Percentiles rank a stretch among this genome's conserved stretches.
Conservation (phyloP, 2,329 filamentous ascomycete species). For the Exophiala dermatitidis region DNA sequence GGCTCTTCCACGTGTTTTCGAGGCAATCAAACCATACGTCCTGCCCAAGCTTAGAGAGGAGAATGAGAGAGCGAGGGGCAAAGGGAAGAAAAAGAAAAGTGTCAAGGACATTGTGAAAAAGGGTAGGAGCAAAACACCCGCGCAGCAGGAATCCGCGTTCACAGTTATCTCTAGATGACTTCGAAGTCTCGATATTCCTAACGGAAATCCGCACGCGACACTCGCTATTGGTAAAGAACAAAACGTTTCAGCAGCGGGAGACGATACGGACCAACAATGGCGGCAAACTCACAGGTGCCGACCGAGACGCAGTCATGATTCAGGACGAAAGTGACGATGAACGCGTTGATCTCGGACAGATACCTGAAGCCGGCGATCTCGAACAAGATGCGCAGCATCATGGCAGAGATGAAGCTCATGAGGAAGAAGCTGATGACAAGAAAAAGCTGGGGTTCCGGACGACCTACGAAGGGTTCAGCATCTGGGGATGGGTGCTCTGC, state of each 20-base stretch:
- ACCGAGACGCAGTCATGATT: conserved; percentile 41
- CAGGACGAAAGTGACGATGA: conserved; percentile 58
- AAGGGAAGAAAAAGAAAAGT: conserved; percentile 65
- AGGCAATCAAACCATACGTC: conserved; percentile 75
- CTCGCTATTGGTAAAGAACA: conserved; percentile 77
- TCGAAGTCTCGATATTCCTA: conserved; percentile 89
- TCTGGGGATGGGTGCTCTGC: conserved; percentile 88
- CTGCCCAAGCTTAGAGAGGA: conserved; percentile 88
- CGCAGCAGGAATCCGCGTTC: not conserved
- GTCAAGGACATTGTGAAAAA: conserved; percentile 82
- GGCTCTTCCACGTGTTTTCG: conserved; percentile 73
- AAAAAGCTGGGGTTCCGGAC: conserved; percentile 85
- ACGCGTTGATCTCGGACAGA: conserved; percentile 26
- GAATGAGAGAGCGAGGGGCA: conserved; percentile 51
- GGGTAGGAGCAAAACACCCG: conserved; percentile 48
- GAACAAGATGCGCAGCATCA: conserved; percentile 12
- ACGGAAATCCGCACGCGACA: conserved; percentile 80
- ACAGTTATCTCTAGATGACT: conserved; percentile 60
- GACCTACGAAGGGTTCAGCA: conserved; percentile 89
- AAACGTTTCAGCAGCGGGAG: conserved; percentile 59
- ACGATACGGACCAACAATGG: conserved; percentile 51
- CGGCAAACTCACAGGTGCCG: conserved; percentile 49
- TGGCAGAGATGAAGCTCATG: conserved; percentile 16
- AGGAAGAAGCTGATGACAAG: conserved; percentile 55
- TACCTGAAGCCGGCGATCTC: conserved; percentile 19